Evolutionary conservation across 2,329 filamentous ascomycete species (phyloP), one percentile per base, ranked within the genome.

Genomic region (Trichoderma sp.): DNA sequence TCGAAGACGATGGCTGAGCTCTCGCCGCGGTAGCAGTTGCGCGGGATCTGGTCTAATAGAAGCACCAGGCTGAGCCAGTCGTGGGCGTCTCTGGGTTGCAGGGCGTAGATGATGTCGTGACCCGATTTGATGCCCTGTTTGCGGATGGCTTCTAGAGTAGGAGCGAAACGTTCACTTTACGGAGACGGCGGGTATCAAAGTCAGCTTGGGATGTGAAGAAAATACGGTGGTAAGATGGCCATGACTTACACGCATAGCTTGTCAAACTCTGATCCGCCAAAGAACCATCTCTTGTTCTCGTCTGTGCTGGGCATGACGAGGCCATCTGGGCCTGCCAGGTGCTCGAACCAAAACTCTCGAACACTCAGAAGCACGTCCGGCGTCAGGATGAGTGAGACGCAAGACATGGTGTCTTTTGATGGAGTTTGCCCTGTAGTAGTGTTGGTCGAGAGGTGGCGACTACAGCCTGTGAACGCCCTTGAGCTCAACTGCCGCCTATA

Each of bases 1-100:
- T 72, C 80, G 76, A 90, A 91, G 12, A 86, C 79, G 3, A 86
- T 57, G 2, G 66, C 73, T 0, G 82, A 78, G 28, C 87, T 79
- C 0, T 82, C 80, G 0, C 82, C 84, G 15, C 90, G 88, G 79
- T 86, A 89, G 74, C 88, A 83, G 76, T 92, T 91, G 2, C 90
- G 86, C 0, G 89, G 83, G 56, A 91, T 83, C 76, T 92, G 90
- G 73, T 92, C 90, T 3, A 92, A 83, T 2, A 92, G 82, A 2
- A 92, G 75, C 6, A 89, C 75, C 0, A 91, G 77, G 58, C 84
- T 83, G 2, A 92, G 80, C 79, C 81, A 83, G 73, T 83, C 81
- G 6, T 78, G 67, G 0, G 82, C 76, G 3, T 73, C 72, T 4
- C 73, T 66, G 5, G 79, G 80, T 12, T 76, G 73, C 0, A 77